Conservation (phyloP, 1,284 basidiomycete genomes). For the Sanghuangporus sanghuang region DNA sequence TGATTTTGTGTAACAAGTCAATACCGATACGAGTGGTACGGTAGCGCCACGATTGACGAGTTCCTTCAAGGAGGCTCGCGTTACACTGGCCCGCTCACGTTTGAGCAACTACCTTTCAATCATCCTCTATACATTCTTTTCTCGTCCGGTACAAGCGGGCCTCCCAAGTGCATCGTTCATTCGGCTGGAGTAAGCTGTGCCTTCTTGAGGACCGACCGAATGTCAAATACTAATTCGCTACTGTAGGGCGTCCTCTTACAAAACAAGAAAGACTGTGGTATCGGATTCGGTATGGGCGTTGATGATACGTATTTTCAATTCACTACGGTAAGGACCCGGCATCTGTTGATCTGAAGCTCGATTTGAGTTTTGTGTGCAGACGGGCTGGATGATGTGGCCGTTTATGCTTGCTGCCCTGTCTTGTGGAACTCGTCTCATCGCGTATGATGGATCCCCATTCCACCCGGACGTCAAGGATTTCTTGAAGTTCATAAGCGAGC, state of each 20-base stretch:
- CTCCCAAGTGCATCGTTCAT: conserved; percentile 82
- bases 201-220: neutral
- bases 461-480: conserved; percentile 50
- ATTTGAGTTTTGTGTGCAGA: conserved; percentile 32
- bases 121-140: conserved; percentile 87
- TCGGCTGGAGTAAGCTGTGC: conserved; percentile 70
- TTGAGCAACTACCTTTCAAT: conserved; percentile 74
- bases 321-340: conserved; percentile 47
- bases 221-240: neutral
- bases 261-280: conserved; percentile 49
- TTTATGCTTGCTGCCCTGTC: conserved; percentile 50
- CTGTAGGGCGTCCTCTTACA: conserved; percentile 58
- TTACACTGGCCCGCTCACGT: conserved; percentile 38
- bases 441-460: conserved; percentile 71
- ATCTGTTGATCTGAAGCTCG: neutral
- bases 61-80: conserved; percentile 46
- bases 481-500: conserved; percentile 54
- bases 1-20: neutral
- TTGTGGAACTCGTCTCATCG: conserved; percentile 47
- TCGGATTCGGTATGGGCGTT: conserved; percentile 37
- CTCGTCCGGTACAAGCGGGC: conserved; percentile 82
- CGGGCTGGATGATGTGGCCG: conserved; percentile 78
- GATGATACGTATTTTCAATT: conserved; percentile 66
- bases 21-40: neutral
- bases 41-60: conserved; percentile 15